A percentile compares a stretch with the other conserved stretches of the same genome.
These are phyloP conservation scores for Pestalotiopsis sp. DNA, from an alignment of 2,329 filamentous ascomycete genomes.

Conservation along the genomic window DNA sequence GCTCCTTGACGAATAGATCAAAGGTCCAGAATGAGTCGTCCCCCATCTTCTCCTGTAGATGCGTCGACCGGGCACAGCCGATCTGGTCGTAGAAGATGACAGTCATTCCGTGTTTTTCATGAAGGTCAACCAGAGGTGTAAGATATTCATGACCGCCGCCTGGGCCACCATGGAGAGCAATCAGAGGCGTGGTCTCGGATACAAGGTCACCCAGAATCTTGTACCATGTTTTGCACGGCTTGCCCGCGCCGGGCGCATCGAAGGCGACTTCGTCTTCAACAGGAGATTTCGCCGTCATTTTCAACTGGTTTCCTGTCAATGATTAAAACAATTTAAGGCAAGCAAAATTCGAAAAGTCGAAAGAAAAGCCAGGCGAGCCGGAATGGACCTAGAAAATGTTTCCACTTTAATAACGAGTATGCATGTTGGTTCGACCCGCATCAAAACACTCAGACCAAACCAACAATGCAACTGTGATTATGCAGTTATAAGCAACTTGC, in stretches of 20 bases:
- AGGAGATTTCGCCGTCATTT: background rate
- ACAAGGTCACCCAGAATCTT: conserved; percentile 21
- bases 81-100: conserved; percentile 26
- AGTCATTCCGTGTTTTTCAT: conserved; percentile 10
- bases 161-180: conserved; percentile 21
- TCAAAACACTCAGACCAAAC: background rate
- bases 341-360: background rate
- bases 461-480: background rate
- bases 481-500: background rate
- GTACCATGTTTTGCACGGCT: conserved; percentile 19
- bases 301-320: background rate
- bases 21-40: conserved; percentile 19
- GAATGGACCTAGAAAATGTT: background rate
- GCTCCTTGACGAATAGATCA: conserved; percentile 19
- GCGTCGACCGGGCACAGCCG: conserved; percentile 21
- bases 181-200: conserved; percentile 2
- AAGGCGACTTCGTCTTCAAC: conserved; percentile 18
- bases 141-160: conserved; percentile 23
- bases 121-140: conserved; percentile 13
- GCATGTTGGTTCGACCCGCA: background rate
- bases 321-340: background rate
- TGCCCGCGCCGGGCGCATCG: conserved; percentile 17
- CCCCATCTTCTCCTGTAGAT: conserved; percentile 18
- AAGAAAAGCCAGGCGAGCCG: background rate
- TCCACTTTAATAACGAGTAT: too few species aligned